Evolutionary conservation across 768 basidiomycete genomes (phyloP).

Genomic region (Thelephora ganbajun): DNA sequence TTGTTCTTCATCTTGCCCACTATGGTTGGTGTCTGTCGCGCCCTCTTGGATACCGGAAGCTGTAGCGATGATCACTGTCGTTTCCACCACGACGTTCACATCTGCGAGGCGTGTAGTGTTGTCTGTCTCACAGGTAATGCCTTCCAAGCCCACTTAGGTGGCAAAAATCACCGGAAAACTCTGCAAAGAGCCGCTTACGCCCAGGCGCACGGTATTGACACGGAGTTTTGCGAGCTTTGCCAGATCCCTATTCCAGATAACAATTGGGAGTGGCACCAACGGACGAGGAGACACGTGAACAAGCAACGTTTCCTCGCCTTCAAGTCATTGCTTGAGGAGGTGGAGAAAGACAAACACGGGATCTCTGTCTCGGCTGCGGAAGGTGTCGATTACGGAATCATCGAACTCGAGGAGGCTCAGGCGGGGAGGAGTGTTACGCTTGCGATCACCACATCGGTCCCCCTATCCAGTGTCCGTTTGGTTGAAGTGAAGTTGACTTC

Average conservation of each 20-base stretch:
- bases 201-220: neutral
- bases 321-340: constrained; percentile 4
- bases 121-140: neutral
- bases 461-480: neutral
- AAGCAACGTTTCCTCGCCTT: constrained; percentile 1
- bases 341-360: constrained; percentile 9
- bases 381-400: constrained; percentile 13
- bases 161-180: neutral
- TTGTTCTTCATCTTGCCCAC: too few relatives aligned
- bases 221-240: constrained; percentile 5
- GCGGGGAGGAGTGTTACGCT: constrained; percentile 3
- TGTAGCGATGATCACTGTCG: constrained; percentile 3
- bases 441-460: constrained; percentile 2
- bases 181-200: neutral
- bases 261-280: constrained; percentile 5
- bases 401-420: constrained; percentile 7
- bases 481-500: constrained; percentile 1
- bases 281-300: constrained; percentile 3
- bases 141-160: neutral
- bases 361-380: constrained; percentile 7
- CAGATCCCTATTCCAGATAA: constrained; percentile 2
- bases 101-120: constrained; percentile 1
- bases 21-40: too few relatives aligned
- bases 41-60: neutral
- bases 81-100: constrained; percentile 3